phyloP scores from a whole-genome alignment of 1,139 yeast species.

The Saccharomyces hybrid region DNA sequence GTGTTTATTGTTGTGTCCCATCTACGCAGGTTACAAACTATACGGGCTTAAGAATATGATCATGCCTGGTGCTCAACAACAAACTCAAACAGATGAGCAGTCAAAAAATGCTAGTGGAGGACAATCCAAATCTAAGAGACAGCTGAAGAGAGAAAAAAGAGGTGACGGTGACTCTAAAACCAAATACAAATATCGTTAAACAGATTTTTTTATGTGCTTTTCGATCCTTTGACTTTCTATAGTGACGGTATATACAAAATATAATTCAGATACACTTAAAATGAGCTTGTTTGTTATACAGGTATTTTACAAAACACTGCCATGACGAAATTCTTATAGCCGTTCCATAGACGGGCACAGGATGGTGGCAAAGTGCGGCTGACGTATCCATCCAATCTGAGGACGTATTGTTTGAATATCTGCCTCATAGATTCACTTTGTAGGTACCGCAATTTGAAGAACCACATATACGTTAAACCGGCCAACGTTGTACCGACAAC shows the following conservation, averaged over 20 bases:
- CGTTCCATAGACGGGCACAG: slow-evolving; percentile 15
- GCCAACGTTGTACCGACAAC: slow-evolving; percentile 13
- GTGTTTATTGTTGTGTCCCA: slow-evolving; percentile 16
- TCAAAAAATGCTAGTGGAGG: slow-evolving; percentile 4
- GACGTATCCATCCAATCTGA: slow-evolving; percentile 6
- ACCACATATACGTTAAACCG: slow-evolving; percentile 19
- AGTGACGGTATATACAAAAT: background rate
- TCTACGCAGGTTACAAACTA: slow-evolving; percentile 24
- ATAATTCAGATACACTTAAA: slow-evolving; percentile 2
- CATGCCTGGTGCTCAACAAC: slow-evolving; percentile 3
- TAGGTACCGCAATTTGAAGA: slow-evolving; percentile 25
- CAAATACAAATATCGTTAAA: slow-evolving; percentile 11
- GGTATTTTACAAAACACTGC: slow-evolving; percentile 12
- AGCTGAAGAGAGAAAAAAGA: slow-evolving; percentile 28
- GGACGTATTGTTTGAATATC: slow-evolving; percentile 12
- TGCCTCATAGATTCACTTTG: slow-evolving; percentile 19
- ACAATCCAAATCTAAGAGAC: slow-evolving; percentile 28
- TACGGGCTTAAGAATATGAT: slow-evolving; percentile 21
- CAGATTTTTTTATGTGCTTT: background rate
- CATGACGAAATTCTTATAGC: slow-evolving; percentile 14
- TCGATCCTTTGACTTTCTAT: background rate
- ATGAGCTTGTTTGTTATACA: slow-evolving; percentile 5
- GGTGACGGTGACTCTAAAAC: slow-evolving; percentile 26
- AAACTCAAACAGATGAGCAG: slow-evolving; percentile 3
- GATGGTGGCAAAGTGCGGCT: slow-evolving; percentile 7